Base-by-base conservation (phyloP, 106 monocot genomes). In the Dendrobium chrysotoxum region DNA sequence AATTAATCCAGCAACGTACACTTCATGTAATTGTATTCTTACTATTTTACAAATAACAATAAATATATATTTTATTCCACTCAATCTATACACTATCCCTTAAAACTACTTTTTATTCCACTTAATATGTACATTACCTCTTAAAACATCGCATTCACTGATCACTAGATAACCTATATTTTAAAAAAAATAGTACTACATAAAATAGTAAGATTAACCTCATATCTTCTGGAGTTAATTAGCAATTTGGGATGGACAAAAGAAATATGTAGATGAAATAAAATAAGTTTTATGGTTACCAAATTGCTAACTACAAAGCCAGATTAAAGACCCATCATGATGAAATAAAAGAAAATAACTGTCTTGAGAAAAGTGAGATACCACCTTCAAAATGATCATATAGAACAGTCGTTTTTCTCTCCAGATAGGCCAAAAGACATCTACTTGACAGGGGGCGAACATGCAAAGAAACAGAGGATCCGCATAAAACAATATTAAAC, bases 371-470 rank as follows among this genome's bases (percentile, higher is more conserved):
- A 78, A 90, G 41, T 75, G 83, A 87, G 88, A 85, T 75, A 83
- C 85, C 81, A 84, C 79, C 90, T 89, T 94, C 89, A 94, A 81
- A 87, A 93, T 83, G 87, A 89, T 76, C 88, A 85, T 82, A 89
- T 71, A 88, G 80, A 88, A 81, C 83, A 87, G 81, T 80, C 53
- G 75, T 77, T 85, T 50, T 79, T 86, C 89, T 86, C 91, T 91
- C 89, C 85, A 79, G 82, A 82, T 77, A 86, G 85, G 89, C 86
- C 84, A 93, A 93, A 91, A 91, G 87, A 88, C 85, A 88, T 94
- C 89, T 89, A 87, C 85, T 92, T 35, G 13, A 50, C 13, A 46
- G 90, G 84, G 85, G 85, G 88, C 84, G 72, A 85, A 50, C 50
- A 50, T 13, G 13, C 50, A 50, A 50, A 50, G 15, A 84, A 87